These are phyloP conservation scores for Hypericum androsaemum DNA, from an alignment of 345 rosid species.

Conservation along the genomic window DNA sequence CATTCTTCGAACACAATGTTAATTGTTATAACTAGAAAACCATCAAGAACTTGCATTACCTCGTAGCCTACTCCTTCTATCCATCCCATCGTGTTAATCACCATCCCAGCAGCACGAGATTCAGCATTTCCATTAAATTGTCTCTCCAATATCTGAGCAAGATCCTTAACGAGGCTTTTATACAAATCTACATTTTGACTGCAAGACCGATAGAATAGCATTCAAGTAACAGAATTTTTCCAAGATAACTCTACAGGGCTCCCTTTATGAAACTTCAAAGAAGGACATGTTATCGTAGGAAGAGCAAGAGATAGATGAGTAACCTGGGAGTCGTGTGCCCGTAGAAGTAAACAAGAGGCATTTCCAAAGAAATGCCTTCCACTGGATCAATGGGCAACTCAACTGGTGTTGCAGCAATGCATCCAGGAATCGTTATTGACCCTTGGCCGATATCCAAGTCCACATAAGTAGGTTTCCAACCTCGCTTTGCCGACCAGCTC, in stretches of 20 bases:
- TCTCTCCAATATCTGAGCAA: slow-evolving; percentile 70
- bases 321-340: slow-evolving; percentile 84
- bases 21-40: too few species aligned
- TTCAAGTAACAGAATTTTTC: background rate
- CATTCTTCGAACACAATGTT: too few species aligned
- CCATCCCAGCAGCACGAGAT: slow-evolving; percentile 81
- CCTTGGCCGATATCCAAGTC: slow-evolving; percentile 97
- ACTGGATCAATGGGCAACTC: slow-evolving; percentile 90
- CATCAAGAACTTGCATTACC: slow-evolving; percentile 21
- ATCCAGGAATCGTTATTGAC: slow-evolving; percentile 70
- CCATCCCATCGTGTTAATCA: slow-evolving; percentile 97
- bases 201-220: slow-evolving; percentile 16
- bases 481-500: slow-evolving; percentile 93
- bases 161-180: slow-evolving; percentile 70
- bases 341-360: slow-evolving; percentile 76
- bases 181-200: slow-evolving; percentile 70
- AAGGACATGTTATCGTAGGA: too few species aligned
- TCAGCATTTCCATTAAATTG: slow-evolving; percentile 62
- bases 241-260: background rate
- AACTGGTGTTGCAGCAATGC: slow-evolving; percentile 84
- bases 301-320: slow-evolving; percentile 10
- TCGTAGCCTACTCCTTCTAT: slow-evolving; percentile 85
- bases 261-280: too few species aligned
- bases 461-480: slow-evolving; percentile 80
- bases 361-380: slow-evolving; percentile 86